Evolutionary conservation across 2,329 filamentous ascomycete genomes (phyloP), one percentile per base, ranked within the genome.

Genomic region (Basipetospora chlamydospora): DNA sequence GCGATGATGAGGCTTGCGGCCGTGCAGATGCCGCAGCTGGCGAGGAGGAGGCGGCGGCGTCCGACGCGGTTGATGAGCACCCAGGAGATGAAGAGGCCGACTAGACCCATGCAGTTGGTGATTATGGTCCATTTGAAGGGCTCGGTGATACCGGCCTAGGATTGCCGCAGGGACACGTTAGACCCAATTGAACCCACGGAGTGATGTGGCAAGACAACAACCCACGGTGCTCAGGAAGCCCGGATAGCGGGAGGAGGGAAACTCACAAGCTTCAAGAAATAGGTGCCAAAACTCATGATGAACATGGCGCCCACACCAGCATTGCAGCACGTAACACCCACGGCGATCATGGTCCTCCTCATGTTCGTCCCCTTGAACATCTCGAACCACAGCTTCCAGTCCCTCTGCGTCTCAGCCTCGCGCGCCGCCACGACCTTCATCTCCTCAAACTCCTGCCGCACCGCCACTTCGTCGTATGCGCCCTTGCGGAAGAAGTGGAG

Each of bases 41-140:
- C 25, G 28, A 61, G 40, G 12, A 54, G 59, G 13, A 62, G 44
- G 25, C 44, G 43, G 9, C 53, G 50, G 3, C 59, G 54, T 11
- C 60, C 58, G 11, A 59, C 39, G 2, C 49, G 46, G 33, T 60
- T 56, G 23, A 62, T 46, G 3, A 60, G 42, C 29, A 47, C 55
- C 47, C 54, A 59, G 0, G 58, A 57, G 44, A 56, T 54, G 37
- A 62, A 41, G 37, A 59, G 61, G 18, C 60, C 60, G 4, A 56
- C 29, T 8, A 60, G 25, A 28, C 33, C 33, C 7, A 35, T 6
- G 10, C 25, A 35, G 17, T 35, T 35, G 8, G 33, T 28, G 17
- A 35, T 18, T 11, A 28, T n/a, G 15, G 26, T 35, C 33, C 33
- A 35, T 26, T 13, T 35, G 33, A 35, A 35, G 6, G 33, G 33